Evolutionary conservation across 2,329 filamentous ascomycete species (phyloP).

Genomic region (Zarea fungicola): DNA sequence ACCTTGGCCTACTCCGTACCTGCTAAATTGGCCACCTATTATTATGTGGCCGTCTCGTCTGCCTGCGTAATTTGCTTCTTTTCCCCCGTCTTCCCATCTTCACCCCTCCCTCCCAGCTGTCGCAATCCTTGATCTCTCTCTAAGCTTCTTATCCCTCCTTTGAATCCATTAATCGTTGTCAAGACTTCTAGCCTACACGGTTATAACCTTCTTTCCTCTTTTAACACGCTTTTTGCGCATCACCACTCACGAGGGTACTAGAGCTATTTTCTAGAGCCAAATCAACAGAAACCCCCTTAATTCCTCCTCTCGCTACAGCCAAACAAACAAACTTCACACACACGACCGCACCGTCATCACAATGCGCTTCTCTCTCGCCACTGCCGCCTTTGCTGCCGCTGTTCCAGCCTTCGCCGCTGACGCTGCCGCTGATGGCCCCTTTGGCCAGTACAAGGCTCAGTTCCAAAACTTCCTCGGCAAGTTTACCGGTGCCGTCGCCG

Average conservation of each 20-base stretch:
- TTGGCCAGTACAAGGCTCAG: conserved; percentile 56
- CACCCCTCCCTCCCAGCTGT: background rate
- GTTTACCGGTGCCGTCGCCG: conserved; percentile 48
- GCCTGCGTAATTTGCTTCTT: background rate
- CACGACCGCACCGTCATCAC: conserved; percentile 20
- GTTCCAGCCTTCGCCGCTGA: conserved; percentile 48
- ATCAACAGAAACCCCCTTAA: background rate
- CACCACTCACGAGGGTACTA: too few relatives aligned
- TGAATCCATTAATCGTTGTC: background rate
- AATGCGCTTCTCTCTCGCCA: conserved; percentile 52
- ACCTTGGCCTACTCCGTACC: background rate
- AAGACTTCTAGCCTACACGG: background rate
- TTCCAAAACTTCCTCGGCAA: conserved; percentile 61
- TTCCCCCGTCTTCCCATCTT: background rate
- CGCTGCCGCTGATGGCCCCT: conserved; percentile 43
- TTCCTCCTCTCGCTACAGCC: background rate
- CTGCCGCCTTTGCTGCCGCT: conserved; percentile 44
- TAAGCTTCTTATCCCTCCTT: conserved; percentile 8
- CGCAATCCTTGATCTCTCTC: conserved; percentile 1
- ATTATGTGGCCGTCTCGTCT: background rate
- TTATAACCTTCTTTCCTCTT: background rate
- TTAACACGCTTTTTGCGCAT: background rate
- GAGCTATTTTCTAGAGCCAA: too few relatives aligned
- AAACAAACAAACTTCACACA: conserved; percentile 2
- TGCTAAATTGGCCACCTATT: conserved; percentile 10